Conservation (phyloP, 495 filamentous ascomycete species). For the Penicillium robsamsonii region DNA sequence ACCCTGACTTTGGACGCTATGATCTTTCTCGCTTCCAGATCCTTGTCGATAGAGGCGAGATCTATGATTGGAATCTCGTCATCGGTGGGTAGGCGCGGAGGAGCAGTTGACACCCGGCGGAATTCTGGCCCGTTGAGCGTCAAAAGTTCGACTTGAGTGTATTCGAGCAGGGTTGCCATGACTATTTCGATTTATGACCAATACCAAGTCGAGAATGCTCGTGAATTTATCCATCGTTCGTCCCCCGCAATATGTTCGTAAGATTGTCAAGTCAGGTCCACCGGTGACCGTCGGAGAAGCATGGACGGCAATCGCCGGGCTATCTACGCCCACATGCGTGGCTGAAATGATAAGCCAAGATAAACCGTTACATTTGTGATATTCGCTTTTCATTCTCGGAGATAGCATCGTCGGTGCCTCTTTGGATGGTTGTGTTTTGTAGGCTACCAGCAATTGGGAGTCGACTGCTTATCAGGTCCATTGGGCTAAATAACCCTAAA, state of each 20-base stretch:
- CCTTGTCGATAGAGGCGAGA: slow-evolving; percentile 39
- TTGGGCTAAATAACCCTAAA: background rate
- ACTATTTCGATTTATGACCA: background rate
- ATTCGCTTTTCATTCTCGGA: background rate
- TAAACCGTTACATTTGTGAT: background rate
- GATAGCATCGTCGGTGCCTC: background rate
- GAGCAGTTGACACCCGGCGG: slow-evolving; percentile 35
- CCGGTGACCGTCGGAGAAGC: slow-evolving; percentile 7
- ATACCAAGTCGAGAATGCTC: background rate
- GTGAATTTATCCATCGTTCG: background rate
- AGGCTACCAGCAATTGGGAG: background rate
- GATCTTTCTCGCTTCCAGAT: slow-evolving; percentile 34
- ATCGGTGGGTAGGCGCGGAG: slow-evolving; percentile 28
- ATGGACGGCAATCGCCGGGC: background rate
- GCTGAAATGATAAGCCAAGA: background rate
- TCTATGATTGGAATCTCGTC: slow-evolving; percentile 60
- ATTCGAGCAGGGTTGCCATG: slow-evolving; percentile 13
- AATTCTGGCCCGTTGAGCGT: slow-evolving; percentile 29
- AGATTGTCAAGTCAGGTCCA: background rate
- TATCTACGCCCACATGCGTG: background rate
- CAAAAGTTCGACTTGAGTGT: slow-evolving; percentile 35
- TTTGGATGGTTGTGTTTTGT: background rate
- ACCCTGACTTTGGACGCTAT: slow-evolving; percentile 40
- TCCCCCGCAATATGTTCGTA: background rate
- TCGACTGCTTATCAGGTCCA: background rate